These are phyloP conservation scores for Geotrichum reessii DNA, from an alignment of 1,139 yeast species.

Conservation along the genomic window DNA sequence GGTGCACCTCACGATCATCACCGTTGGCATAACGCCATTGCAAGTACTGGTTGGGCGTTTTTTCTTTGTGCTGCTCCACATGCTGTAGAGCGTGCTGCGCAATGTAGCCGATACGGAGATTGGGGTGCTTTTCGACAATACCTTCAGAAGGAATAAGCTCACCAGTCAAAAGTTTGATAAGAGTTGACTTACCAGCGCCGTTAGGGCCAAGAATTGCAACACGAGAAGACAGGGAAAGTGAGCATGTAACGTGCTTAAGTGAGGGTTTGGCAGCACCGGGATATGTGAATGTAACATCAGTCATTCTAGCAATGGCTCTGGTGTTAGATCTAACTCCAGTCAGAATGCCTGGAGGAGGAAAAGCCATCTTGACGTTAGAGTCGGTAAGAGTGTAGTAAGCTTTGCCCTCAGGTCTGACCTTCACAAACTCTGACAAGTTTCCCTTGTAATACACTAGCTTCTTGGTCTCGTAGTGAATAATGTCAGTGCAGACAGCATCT, in stretches of 20 bases:
- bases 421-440: slow-evolving; percentile 86
- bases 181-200: slow-evolving; percentile 98
- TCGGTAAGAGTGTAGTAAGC: slow-evolving; percentile 94
- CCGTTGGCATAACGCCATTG: slow-evolving; percentile 99
- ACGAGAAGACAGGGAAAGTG: slow-evolving; percentile 85
- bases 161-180: slow-evolving; percentile 87
- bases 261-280: slow-evolving; percentile 90
- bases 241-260: slow-evolving; percentile 70
- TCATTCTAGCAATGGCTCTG: slow-evolving; percentile 89
- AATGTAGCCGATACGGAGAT: slow-evolving; percentile 94
- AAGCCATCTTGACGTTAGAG: slow-evolving; percentile 89
- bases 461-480: slow-evolving; percentile 93
- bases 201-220: slow-evolving; percentile 96
- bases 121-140: slow-evolving; percentile 94
- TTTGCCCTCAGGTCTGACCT: slow-evolving; percentile 91
- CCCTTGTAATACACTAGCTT: slow-evolving; percentile 95
- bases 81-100: slow-evolving; percentile 98
- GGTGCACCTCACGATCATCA: slow-evolving; percentile 92
- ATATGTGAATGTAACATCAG: slow-evolving; percentile 78
- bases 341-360: slow-evolving; percentile 96
- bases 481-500: slow-evolving; percentile 93
- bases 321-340: slow-evolving; percentile 95
- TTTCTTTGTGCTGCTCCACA: slow-evolving; percentile 94
- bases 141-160: slow-evolving; percentile 84
- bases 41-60: slow-evolving; percentile 93